A percentile compares a stretch with the other conserved stretches of the same genome.
These are phyloP conservation scores for Saururus chinensis DNA, from an alignment of 164 flowering plant species.

Conservation along the genomic window DNA sequence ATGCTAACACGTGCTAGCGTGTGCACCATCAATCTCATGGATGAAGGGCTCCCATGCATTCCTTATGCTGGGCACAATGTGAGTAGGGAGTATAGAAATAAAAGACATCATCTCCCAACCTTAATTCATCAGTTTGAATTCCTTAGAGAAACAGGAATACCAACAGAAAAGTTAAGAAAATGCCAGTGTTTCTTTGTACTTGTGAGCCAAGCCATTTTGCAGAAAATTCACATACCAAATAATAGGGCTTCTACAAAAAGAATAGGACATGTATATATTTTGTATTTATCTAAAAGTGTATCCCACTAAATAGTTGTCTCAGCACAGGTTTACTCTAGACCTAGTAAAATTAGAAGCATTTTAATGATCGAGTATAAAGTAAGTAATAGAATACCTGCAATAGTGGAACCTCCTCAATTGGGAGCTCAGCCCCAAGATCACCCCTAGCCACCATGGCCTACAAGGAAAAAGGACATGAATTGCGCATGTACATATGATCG, in stretches of 20 bases:
- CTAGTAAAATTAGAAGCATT: neutral
- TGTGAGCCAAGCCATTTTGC: neutral
- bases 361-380: neutral
- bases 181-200: neutral
- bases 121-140: too few relatives aligned
- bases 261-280: too few relatives aligned
- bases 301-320: too few relatives aligned
- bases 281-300: too few relatives aligned
- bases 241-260: too few relatives aligned
- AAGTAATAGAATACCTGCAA: conserved; percentile 6
- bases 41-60: too few relatives aligned
- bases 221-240: neutral
- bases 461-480: neutral
- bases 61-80: too few relatives aligned
- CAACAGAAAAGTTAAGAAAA: neutral
- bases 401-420: conserved; percentile 17
- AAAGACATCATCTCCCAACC: neutral
- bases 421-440: conserved; percentile 19
- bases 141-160: neutral
- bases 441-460: conserved; percentile 21
- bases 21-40: too few relatives aligned
- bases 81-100: too few relatives aligned
- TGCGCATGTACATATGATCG: neutral
- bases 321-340: too few relatives aligned
- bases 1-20: too few relatives aligned